Base-by-base conservation (phyloP, 805 yeast genomes). In the Lipomyces lipofer region DNA sequence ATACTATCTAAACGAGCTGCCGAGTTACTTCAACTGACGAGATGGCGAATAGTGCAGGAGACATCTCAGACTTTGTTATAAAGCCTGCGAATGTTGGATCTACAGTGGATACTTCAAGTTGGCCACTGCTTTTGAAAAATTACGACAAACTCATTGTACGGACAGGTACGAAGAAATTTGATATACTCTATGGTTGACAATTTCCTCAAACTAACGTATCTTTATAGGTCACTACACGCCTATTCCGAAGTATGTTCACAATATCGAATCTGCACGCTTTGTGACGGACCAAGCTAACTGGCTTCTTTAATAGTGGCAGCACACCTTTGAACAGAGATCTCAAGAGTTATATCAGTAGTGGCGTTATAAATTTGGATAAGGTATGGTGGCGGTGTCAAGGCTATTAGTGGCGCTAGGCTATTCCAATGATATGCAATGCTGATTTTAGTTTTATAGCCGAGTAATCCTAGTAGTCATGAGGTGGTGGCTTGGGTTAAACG, bases 401-500 rank as follows among this genome's bases (percentile, higher is more conserved):
- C 15, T 36, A 9, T 36, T 36, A 12, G 19, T 13, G 15, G 19
- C 10, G 15, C 19, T n/a, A n/a, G n/a, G n/a, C n/a, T n/a, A n/a
- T n/a, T n/a, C n/a, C n/a, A n/a, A 36, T 36, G 10, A 36, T 9
- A 15, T 10, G 15, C 15, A 12, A 15, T 13, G 42, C 42, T 13
- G 42, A 36, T n/a, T 9, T 9, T 17, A 21, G 24, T 2, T 7
- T 5, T 15, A 28, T 39, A 57, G 68, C 99, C 99, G 64, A 88
- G 97, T 25, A 94, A 94, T 74, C 99, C 99, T 64, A 88, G 97
- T 42, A 89, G 97, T 51, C 99, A 94, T 76, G 99, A 94, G 78
- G 99, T 94, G 70, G 99, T 94, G 67, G 99, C 99, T 22, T 94
- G 99, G 99, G 83, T 94, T 69, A 94, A 94, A 78, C 81, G 98